Evolutionary conservation across 2,329 filamentous ascomycete species (phyloP), one percentile per base, ranked within the genome.

Genomic region (Paracorniculantispora psalliotae): DNA sequence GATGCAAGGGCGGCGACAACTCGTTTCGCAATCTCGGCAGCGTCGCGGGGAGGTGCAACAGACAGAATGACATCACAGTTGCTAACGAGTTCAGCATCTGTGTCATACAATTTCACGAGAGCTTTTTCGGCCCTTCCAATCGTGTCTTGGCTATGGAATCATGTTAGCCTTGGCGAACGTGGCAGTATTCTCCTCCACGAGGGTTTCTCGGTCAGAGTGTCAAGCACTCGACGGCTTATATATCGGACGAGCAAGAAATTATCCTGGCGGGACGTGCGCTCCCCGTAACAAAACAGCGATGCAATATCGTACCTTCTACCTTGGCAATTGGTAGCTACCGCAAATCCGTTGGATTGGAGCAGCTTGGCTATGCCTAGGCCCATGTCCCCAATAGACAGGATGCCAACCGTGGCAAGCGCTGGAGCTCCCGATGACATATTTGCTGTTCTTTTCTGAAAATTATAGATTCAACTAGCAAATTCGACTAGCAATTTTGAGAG

Each of bases 1-100:
- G 79, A 87, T 6, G 73, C 69, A 37, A 80, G 65, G 25, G 82
- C 82, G 62, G 79, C 76, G 33, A 77, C 73, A 61, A 89, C 75
- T 47, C 86, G 80, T 65, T 79, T 75, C 1, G 86, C 86, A 0
- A 81, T 89, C 5, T 76, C 73, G 44, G 81, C 66, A 33, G 86
- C 86, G 67, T 88, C 82, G 35, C 80, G 75, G 0, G 87, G 87
- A 6, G 87, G 87, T 6, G 90, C 85, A 23, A 90, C 83, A 7
- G 85, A 89, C 47, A 90, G 73, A 60, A 90, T 79, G 57, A 86
- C 79, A 63, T 82, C 77, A 63, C 81, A 82, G 61, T 80, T 71
- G 59, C 77, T 71, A 35, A 83, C 77, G 4, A 89, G 75, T 26
- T 80, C 79, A 21, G 77, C 70, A 69, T 89, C 84, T 0, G 81